Percentiles rank a stretch among this genome's conserved stretches.
Conservation (phyloP, 139 green algal genomes). For the Closterium sp. region DNA sequence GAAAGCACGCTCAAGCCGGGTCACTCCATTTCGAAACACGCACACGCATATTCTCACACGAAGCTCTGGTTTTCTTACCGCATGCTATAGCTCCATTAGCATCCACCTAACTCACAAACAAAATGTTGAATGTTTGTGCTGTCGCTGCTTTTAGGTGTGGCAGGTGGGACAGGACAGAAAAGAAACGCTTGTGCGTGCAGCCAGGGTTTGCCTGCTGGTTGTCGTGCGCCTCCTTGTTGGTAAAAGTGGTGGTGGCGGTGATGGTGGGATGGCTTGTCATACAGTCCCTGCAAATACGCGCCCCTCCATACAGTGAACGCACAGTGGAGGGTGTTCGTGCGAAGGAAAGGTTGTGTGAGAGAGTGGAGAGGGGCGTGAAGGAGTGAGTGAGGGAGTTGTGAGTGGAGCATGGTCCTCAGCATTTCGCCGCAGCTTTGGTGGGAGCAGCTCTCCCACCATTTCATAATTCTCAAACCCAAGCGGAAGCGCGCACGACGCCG, state of each 20-base stretch:
- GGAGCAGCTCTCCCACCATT: neutral
- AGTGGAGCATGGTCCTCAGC: neutral
- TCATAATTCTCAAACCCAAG: neutral
- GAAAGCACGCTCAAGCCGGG: too few species aligned
- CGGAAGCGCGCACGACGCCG: neutral
- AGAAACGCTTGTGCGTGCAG: neutral
- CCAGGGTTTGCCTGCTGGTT: neutral
- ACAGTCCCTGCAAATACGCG: neutral
- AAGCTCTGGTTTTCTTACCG: neutral
- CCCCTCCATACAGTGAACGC: neutral
- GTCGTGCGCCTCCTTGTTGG: neutral
- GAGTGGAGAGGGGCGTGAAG: neutral
- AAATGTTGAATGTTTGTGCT: neutral
- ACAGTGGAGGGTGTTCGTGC: neutral
- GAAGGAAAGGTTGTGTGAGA: neutral
- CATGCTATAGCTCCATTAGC: neutral
- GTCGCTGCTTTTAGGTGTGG: neutral
- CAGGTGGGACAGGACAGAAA: neutral
- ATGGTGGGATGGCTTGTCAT: neutral
- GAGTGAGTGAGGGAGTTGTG: neutral
- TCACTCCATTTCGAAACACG: neutral
- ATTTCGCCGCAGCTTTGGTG: neutral
- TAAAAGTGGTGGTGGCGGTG: neutral
- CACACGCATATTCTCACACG: neutral
- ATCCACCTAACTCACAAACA: neutral